Conservation (phyloP, 805 yeast species). For the Ogataea ganodermae region DNA sequence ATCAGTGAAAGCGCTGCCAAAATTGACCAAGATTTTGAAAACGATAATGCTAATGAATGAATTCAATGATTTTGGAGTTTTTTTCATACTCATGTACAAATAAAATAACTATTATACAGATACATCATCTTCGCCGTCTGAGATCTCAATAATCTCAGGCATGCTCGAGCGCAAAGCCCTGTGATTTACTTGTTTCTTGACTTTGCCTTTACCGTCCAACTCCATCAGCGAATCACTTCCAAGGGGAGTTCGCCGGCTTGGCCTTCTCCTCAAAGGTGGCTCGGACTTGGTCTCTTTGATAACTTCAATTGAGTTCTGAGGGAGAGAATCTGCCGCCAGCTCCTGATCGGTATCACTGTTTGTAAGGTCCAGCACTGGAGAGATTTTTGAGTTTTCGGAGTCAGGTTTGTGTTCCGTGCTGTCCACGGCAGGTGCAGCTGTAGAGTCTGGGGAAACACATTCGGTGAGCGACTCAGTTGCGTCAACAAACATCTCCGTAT, state of each 20-base stretch:
- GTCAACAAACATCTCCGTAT: neutral
- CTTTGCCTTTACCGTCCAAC: conserved; percentile 13
- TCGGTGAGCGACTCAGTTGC: neutral
- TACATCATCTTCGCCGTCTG: conserved; percentile 11
- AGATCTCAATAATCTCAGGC: neutral
- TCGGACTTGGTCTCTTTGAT: neutral
- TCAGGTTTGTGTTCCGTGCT: neutral
- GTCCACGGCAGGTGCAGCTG: no score
- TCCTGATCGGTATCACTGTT: neutral
- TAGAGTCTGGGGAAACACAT: neutral
- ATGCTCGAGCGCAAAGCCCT: conserved; percentile 2
- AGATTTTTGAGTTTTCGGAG: no score
- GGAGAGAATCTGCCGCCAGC: no score
- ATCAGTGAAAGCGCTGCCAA: conserved; percentile 37
- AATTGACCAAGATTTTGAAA: conserved; percentile 32
- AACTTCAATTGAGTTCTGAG: no score
- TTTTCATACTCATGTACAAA: neutral
- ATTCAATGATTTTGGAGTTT: neutral
- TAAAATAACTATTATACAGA: neutral
- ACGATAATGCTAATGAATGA: neutral
- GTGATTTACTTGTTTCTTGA: conserved; percentile 11
- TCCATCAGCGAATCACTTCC: conserved; percentile 12
- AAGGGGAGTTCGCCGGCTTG: conserved; percentile 2
- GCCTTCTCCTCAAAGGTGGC: conserved; percentile 5
- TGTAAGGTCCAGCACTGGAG: no score